These are phyloP conservation scores for Globisporangium orthogonon DNA, from an alignment of 352 stramenopile genomes.

Conservation along the genomic window DNA sequence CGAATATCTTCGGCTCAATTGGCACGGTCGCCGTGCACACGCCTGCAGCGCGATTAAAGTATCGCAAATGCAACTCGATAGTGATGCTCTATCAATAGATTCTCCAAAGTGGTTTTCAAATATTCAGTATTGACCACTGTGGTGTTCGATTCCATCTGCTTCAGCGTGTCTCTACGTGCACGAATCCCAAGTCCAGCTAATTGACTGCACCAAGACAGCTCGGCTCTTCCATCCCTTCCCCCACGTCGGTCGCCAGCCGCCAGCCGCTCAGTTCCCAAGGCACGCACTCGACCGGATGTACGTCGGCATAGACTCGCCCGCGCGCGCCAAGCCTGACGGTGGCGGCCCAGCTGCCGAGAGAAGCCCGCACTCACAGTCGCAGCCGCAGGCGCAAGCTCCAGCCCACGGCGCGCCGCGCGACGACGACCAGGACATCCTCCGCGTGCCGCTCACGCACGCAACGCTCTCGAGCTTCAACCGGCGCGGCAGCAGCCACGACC, in stretches of 20 bases:
- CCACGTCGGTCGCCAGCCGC: not conserved
- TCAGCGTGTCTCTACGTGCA: too few relatives aligned
- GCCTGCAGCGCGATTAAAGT: too few relatives aligned
- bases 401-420: conserved; percentile 12
- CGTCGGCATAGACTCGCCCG: conserved; percentile 15
- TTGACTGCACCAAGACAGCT: too few relatives aligned
- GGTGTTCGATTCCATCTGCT: too few relatives aligned
- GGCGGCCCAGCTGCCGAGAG: conserved; percentile 5
- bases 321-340: conserved; percentile 5
- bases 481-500: not conserved
- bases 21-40: too few relatives aligned
- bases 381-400: not conserved
- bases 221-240: not conserved
- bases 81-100: too few relatives aligned
- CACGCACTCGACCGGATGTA: conserved; percentile 7
- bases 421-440: conserved; percentile 10
- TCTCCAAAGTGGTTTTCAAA: too few relatives aligned
- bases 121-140: too few relatives aligned
- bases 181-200: too few relatives aligned
- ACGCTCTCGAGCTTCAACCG: conserved; percentile 3
- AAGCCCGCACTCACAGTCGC: conserved; percentile 4
- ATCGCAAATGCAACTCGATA: too few relatives aligned
- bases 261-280: not conserved
- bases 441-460: conserved; percentile 9
- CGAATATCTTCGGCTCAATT: too few relatives aligned